phyloP scores from a whole-genome alignment of 148 eudicot genomes.

The Nepenthes mirabilis region DNA sequence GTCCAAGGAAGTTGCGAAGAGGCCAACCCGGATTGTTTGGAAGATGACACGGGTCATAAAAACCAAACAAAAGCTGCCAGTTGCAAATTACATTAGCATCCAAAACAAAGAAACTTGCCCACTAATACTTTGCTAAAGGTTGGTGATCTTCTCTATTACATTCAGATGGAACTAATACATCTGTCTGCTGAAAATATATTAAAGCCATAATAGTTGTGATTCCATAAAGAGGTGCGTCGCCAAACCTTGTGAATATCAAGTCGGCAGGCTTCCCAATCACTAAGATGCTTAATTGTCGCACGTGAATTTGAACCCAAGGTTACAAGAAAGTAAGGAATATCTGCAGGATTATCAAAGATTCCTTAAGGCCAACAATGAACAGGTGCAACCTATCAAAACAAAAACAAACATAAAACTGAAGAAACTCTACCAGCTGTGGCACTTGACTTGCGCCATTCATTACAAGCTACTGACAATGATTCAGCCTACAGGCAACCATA shows the following conservation, averaged over 20 bases:
- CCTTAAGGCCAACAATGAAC: background rate
- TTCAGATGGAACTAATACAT: background rate
- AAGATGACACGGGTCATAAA: constrained; percentile 90
- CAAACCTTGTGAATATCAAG: constrained; percentile 57
- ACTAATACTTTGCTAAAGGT: background rate
- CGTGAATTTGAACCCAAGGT: constrained; percentile 42
- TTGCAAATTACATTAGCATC: background rate
- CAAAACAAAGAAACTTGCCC: background rate
- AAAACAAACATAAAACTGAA: constrained; percentile 1
- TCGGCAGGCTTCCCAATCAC: constrained; percentile 62
- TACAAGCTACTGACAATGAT: constrained; percentile 54
- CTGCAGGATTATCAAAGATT: constrained; percentile 23
- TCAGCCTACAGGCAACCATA: constrained; percentile 35
- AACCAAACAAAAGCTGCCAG: constrained; percentile 73
- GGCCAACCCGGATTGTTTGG: constrained; percentile 87
- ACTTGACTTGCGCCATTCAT: constrained; percentile 69
- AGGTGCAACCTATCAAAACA: background rate
- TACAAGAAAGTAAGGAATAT: constrained; percentile 68
- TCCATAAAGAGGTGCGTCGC: background rate
- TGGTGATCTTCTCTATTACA: background rate
- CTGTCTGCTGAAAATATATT: background rate
- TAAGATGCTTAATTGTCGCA: constrained; percentile 53
- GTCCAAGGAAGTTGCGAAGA: constrained; percentile 70
- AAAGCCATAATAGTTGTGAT: no score
- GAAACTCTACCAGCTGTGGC: constrained; percentile 45